phyloP scores from a whole-genome alignment of 1,139 yeast species.

The Candida smagusa region DNA sequence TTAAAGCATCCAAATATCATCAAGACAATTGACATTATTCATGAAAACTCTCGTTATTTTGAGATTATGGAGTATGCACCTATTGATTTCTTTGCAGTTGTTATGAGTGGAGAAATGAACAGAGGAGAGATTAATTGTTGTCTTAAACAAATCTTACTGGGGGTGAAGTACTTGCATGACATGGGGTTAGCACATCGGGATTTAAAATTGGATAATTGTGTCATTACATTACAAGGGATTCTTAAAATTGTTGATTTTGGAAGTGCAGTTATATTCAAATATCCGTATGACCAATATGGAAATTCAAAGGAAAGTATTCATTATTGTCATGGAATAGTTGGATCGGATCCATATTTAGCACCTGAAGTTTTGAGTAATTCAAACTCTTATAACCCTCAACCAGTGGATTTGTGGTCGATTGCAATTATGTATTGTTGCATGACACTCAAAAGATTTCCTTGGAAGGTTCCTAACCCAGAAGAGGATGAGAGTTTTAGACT shows the following conservation, averaged over 20 bases:
- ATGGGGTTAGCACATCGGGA: conserved; percentile 96
- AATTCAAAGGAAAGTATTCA: conserved; percentile 57
- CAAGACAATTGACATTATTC: conserved; percentile 87
- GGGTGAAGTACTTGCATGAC: conserved; percentile 78
- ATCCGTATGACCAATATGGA: conserved; percentile 70
- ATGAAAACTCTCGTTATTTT: conserved; percentile 80
- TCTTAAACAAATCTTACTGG: conserved; percentile 79
- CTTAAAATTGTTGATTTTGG: conserved; percentile 95
- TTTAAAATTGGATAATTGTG: conserved; percentile 91
- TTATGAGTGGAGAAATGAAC: conserved; percentile 94
- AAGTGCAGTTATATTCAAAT: conserved; percentile 88
- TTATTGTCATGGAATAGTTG: conserved; percentile 89
- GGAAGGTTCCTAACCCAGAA: conserved; percentile 89
- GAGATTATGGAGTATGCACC: conserved; percentile 99
- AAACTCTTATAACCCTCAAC: conserved; percentile 80
- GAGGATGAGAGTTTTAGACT: conserved; percentile 76
- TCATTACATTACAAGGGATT: conserved; percentile 79
- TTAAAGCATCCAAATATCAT: conserved; percentile 91
- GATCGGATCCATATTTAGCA: conserved; percentile 96
- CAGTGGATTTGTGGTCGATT: conserved; percentile 92
- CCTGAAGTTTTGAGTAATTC: conserved; percentile 84
- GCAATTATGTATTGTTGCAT: conserved; percentile 96
- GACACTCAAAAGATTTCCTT: conserved; percentile 91
- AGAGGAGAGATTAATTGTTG: conserved; percentile 84
- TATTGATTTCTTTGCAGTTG: conserved; percentile 93